Evolutionary conservation across 169 alveolate species (phyloP).

Genomic region (Plasmodium falciparum): DNA sequence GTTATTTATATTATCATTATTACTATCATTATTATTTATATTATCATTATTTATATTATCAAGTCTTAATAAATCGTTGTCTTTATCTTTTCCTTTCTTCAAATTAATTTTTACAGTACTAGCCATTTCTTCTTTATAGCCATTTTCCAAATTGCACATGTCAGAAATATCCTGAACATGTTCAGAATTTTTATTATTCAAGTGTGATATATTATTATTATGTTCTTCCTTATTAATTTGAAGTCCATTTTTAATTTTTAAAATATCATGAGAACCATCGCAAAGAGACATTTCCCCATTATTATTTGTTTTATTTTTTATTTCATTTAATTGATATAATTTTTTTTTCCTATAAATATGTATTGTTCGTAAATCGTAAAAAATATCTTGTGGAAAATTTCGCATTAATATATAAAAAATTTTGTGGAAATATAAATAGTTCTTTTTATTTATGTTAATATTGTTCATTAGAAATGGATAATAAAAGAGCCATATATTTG

Average conservation of each 20-base stretch:
- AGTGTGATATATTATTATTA: background rate
- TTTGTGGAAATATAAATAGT: conserved; percentile 69
- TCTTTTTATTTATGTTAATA: conserved; percentile 23
- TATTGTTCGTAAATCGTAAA: conserved; percentile 42
- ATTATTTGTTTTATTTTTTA: conserved; percentile 25
- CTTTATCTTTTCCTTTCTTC: too few species aligned
- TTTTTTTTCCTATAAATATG: conserved; percentile 43
- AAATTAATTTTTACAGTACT: too few species aligned
- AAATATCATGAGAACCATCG: background rate
- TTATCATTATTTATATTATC: background rate
- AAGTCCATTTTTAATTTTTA: background rate
- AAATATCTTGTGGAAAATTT: conserved; percentile 64
- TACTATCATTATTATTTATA: background rate
- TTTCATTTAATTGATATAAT: conserved; percentile 21
- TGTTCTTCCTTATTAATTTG: conserved; percentile 1
- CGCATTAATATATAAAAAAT: conserved; percentile 55
- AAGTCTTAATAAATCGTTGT: too few species aligned
- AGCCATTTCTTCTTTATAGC: too few species aligned
- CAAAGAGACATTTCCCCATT: background rate
- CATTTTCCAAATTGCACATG: too few species aligned
- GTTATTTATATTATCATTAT: background rate
- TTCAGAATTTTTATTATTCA: background rate
- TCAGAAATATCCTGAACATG: background rate
- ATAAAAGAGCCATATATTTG: conserved; percentile 70
- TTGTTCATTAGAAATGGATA: conserved; percentile 59